These are phyloP conservation scores for Forsythia suspensa DNA, from an alignment of 257 asterid species.

Conservation along the genomic window DNA sequence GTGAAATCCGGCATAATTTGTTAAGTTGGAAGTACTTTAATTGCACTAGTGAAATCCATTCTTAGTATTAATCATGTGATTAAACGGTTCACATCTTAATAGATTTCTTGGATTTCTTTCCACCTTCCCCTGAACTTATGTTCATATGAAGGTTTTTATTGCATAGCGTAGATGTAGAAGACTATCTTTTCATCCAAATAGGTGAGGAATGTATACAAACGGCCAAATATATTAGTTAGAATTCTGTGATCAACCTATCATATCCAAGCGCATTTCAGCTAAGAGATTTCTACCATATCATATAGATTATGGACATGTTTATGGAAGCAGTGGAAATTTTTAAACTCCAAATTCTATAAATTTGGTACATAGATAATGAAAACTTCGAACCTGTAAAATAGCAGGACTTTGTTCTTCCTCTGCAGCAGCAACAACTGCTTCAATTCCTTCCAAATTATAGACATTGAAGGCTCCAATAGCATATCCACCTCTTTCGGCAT, in stretches of 20 bases:
- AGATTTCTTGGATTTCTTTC: background rate
- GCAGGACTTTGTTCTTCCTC: slow-evolving; percentile 91
- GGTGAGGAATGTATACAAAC: background rate
- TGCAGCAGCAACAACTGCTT: slow-evolving; percentile 96
- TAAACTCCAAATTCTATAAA: background rate
- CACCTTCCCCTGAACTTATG: background rate
- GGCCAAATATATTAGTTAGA: background rate
- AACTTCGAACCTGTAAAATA: slow-evolving; percentile 77
- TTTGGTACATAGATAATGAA: slow-evolving; percentile 9
- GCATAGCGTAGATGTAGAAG: background rate
- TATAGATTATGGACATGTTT: background rate
- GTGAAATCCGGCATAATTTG: too few relatives aligned
- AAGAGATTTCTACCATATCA: background rate
- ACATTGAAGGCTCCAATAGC: slow-evolving; percentile 95
- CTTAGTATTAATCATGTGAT: background rate
- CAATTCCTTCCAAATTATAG: slow-evolving; percentile 91
- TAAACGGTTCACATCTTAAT: background rate
- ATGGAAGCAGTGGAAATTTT: background rate
- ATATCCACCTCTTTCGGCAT: slow-evolving; percentile 87
- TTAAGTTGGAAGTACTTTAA: background rate
- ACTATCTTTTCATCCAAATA: background rate
- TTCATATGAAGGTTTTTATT: background rate
- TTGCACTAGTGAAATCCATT: background rate
- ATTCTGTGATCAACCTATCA: background rate
- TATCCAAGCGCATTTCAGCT: background rate